These are phyloP conservation scores for Hypoxylon subgilvum DNA, from an alignment of 495 filamentous ascomycete genomes.

Conservation along the genomic window DNA sequence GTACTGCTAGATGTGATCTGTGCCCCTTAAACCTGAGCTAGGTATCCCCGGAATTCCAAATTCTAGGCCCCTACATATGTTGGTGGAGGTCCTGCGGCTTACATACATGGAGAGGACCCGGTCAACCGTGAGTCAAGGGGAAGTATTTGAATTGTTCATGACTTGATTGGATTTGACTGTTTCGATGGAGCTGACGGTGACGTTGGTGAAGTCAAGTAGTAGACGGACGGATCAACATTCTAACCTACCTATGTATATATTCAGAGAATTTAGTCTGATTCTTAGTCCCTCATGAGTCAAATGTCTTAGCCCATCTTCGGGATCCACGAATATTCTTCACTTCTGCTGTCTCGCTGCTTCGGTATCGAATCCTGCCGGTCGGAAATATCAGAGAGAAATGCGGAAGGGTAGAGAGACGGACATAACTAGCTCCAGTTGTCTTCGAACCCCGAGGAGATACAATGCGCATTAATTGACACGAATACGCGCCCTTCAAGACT, in stretches of 20 bases:
- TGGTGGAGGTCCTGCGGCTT: slow-evolving; percentile 8
- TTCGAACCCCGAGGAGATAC: slow-evolving; percentile 31
- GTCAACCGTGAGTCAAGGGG: slow-evolving; percentile 18
- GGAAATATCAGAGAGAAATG: too few species aligned
- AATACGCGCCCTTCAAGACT: slow-evolving; percentile 5
- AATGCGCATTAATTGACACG: not conserved
- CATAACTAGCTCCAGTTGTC: not conserved
- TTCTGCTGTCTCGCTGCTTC: not conserved
- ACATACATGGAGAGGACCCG: slow-evolving; percentile 2
- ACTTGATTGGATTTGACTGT: slow-evolving; percentile 1
- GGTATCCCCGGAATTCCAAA: slow-evolving; percentile 27
- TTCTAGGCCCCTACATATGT: not conserved
- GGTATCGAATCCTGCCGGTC: too few species aligned
- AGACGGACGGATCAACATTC: too few species aligned
- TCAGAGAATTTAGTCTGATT: too few species aligned
- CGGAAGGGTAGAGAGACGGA: not conserved
- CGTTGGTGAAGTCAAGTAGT: not conserved
- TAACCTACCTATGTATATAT: too few species aligned
- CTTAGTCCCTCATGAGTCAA: not conserved
- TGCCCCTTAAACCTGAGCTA: not conserved
- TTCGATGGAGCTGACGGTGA: not conserved
- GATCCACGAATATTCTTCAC: not conserved
- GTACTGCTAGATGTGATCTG: slow-evolving; percentile 9
- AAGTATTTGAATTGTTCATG: slow-evolving; percentile 15
- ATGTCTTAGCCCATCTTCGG: too few species aligned